These are phyloP conservation scores for Boletus speciosus DNA, from an alignment of 768 basidiomycete genomes.

Conservation along the genomic window DNA sequence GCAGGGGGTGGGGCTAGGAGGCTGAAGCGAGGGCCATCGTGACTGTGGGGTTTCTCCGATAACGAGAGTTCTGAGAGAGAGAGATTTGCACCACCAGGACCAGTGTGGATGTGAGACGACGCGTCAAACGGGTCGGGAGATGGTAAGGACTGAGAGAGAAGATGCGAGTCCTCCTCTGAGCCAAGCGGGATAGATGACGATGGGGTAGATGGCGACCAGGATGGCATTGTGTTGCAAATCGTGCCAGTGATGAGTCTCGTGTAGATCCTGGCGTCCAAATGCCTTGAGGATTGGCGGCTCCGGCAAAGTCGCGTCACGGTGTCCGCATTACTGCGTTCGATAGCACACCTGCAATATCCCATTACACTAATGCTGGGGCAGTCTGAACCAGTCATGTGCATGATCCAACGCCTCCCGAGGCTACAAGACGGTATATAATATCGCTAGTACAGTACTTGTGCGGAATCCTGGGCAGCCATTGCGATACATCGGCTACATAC, in stretches of 20 bases:
- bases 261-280: not conserved
- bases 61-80: slow-evolving; percentile 57
- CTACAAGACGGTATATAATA: not conserved
- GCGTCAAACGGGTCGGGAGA: slow-evolving; percentile 30
- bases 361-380: too few species aligned
- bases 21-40: slow-evolving; percentile 33
- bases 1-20: slow-evolving; percentile 30
- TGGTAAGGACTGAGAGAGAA: slow-evolving; percentile 48
- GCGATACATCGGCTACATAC: not conserved
- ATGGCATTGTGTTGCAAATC: slow-evolving; percentile 17
- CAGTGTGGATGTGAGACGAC: slow-evolving; percentile 34
- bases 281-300: not conserved
- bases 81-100: slow-evolving; percentile 47
- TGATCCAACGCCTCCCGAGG: not conserved
- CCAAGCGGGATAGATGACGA: slow-evolving; percentile 26
- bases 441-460: not conserved
- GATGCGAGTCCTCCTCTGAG: slow-evolving; percentile 32
- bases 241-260: not conserved
- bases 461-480: not conserved
- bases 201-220: slow-evolving; percentile 31
- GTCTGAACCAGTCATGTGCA: not conserved
- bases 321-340: too few species aligned
- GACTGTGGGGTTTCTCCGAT: slow-evolving; percentile 30
- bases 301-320: not conserved
- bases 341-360: not conserved